Percentiles rank a stretch among this genome's conserved stretches.
Evolutionary conservation across 345 rosid genomes (phyloP).

Genomic region (Trapa incisa): DNA sequence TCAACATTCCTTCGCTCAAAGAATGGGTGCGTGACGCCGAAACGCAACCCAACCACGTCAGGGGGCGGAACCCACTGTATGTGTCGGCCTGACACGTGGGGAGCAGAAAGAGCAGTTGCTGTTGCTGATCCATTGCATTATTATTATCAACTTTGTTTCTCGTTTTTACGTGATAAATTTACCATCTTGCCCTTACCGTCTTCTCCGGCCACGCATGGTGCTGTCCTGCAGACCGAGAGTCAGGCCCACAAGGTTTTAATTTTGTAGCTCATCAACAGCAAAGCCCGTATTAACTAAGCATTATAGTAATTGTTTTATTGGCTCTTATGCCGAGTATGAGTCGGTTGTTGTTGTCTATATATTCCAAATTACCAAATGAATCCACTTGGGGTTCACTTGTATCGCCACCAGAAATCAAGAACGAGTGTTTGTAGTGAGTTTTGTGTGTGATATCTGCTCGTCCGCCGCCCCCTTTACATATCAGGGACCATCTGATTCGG

Average conservation of each 20-base stretch:
- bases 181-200: neutral
- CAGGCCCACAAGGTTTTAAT: no score
- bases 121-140: neutral
- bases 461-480: no score
- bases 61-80: neutral
- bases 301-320: no score
- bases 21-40: neutral
- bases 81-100: slow-evolving; percentile 6
- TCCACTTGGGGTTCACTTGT: no score
- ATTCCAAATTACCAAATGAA: no score
- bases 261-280: no score
- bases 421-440: no score
- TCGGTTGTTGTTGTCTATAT: no score
- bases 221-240: neutral
- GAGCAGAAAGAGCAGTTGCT: neutral
- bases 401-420: no score
- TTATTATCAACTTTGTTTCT: neutral
- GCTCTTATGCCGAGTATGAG: no score
- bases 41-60: neutral
- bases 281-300: no score
- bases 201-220: neutral
- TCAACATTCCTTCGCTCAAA: neutral
- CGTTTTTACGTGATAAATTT: neutral
- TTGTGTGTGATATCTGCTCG: no score
- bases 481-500: neutral